phyloP scores from a whole-genome alignment of 192 early-diverging fungal genomes.

The Podochytrium sp. region DNA sequence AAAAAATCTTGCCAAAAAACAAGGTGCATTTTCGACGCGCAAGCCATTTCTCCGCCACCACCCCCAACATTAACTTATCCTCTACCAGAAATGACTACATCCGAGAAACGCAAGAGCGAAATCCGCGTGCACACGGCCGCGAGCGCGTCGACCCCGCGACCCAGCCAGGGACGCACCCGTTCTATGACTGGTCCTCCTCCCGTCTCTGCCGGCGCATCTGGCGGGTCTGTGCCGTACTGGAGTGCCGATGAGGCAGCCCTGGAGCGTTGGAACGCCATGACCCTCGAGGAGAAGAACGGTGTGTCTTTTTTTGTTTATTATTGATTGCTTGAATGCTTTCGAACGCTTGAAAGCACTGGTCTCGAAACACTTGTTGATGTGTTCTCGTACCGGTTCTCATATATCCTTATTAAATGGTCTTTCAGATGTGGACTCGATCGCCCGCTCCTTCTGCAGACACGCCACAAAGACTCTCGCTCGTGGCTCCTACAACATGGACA shows the following conservation, averaged over 20 bases:
- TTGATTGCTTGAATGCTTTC: too few relatives aligned
- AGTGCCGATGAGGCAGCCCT: slow-evolving; percentile 20
- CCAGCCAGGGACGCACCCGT: slow-evolving; percentile 20
- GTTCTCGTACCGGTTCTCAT: too few relatives aligned
- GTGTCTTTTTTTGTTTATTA: too few relatives aligned
- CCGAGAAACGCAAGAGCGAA: too few relatives aligned
- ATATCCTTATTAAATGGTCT: too few relatives aligned
- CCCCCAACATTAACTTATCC: too few relatives aligned
- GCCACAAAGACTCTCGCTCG: slow-evolving; percentile 89
- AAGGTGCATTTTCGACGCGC: too few relatives aligned
- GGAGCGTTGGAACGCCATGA: slow-evolving; percentile 34
- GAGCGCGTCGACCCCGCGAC: neutral
- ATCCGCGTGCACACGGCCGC: neutral
- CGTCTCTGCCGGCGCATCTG: slow-evolving; percentile 1
- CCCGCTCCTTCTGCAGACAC: slow-evolving; percentile 88
- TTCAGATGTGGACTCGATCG: slow-evolving; percentile 72
- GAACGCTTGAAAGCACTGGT: too few relatives aligned
- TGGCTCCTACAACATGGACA: slow-evolving; percentile 88
- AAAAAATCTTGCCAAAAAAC: too few relatives aligned
- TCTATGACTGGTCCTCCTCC: slow-evolving; percentile 15
- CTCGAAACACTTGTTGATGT: too few relatives aligned
- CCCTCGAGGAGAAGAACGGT: slow-evolving; percentile 37
- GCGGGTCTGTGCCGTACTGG: neutral
- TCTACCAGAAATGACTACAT: too few relatives aligned
- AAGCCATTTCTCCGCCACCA: too few relatives aligned